These are phyloP conservation scores for Naganishia cerealis DNA, from an alignment of 1,284 basidiomycete genomes.

Conservation along the genomic window DNA sequence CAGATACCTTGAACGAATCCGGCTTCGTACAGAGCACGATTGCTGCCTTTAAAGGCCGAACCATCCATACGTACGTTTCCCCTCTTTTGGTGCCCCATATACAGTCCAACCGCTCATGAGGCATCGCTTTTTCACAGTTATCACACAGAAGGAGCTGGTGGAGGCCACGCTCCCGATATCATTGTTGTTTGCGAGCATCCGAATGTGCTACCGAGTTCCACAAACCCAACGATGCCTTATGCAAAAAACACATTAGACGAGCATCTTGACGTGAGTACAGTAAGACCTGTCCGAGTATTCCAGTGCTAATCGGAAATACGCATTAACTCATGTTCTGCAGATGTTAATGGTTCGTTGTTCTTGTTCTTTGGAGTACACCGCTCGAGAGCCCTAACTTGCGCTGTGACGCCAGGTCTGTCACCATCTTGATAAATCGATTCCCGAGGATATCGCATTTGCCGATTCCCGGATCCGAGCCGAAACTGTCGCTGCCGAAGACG, in stretches of 20 bases:
- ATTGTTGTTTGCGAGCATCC: constrained; percentile 87
- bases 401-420: constrained; percentile 63
- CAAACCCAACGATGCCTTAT: constrained; percentile 94
- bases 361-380: not conserved
- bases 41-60: constrained; percentile 81
- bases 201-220: constrained; percentile 95
- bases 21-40: constrained; percentile 75
- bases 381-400: not conserved
- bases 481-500: constrained; percentile 96
- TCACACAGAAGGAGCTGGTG: constrained; percentile 90
- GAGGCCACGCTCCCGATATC: constrained; percentile 97
- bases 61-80: constrained; percentile 75
- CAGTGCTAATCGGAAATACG: constrained; percentile 24
- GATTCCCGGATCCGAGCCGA: constrained; percentile 96
- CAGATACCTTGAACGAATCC: constrained; percentile 92
- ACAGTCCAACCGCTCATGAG: not conserved
- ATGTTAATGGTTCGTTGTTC: constrained; percentile 82
- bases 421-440: constrained; percentile 81
- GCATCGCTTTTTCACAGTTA: constrained; percentile 56
- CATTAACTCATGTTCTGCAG: constrained; percentile 53
- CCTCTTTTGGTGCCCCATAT: constrained; percentile 13
- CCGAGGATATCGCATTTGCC: constrained; percentile 93
- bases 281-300: constrained; percentile 32
- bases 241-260: constrained; percentile 92
- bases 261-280: constrained; percentile 78